Evolutionary conservation across 345 rosid genomes (phyloP), one percentile per base, ranked within the genome.

Genomic region (Melaleuca alternifolia): DNA sequence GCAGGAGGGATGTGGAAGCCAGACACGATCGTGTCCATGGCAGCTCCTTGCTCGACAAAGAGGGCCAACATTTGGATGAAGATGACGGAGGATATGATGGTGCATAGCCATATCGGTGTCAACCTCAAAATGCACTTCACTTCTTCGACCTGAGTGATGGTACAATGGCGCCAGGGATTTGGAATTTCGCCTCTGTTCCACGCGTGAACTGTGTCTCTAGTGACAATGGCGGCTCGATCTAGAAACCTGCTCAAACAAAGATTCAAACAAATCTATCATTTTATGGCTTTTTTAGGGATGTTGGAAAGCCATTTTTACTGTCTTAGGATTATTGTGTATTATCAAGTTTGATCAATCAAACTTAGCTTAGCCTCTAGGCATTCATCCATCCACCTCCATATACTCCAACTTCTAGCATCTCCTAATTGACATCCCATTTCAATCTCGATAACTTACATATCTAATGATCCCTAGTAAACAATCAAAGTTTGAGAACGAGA

Each of bases 31-130:
- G 85, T 84, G 87, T 88, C 77, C 92, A 87, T 88, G 84, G 93
- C 94, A n/a, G 92, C 89, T 6, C 92, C 90, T 86, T 91, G 93
- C 85, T 89, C 87, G n/a, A 89, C 89, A 46, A 91, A 89, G 76
- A 91, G 91, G 59, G 92, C 89, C 2, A 90, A 84, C 89, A 88
- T 86, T 56, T 89, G 90, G 20, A 89, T 21, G 85, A 86, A 90
- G 24, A 89, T 89, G 24, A 89, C 76, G 7, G 92, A 90, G 21
- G 91, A 86, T 52, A 89, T 9, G 54, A 88, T 37, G n/a, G 88
- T 84, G 88, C 89, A 90, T 18, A 90, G 24, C 91, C 93, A 92
- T 51, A 92, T 88, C 4, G 92, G 92, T 14, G 89, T 81, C 65
- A 90, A 26, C 84, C 89, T 86, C 83, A 91, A 52, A 10, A 91